Percentiles rank a stretch among this genome's conserved stretches.
phyloP scores from a whole-genome alignment of 768 basidiomycete genomes.

The Calocera viscosa region DNA sequence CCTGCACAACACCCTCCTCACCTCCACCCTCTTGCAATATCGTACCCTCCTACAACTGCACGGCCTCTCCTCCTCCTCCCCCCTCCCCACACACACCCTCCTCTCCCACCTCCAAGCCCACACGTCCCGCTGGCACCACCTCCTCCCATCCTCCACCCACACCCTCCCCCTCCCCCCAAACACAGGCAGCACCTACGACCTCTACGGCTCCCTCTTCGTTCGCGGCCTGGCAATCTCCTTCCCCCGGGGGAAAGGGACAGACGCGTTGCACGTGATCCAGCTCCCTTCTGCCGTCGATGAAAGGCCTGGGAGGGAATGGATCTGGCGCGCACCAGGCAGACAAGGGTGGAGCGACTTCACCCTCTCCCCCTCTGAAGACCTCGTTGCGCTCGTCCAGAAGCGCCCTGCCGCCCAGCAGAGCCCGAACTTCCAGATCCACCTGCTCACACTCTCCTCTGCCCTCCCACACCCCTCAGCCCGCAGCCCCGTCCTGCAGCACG shows the following conservation, averaged over 20 bases:
- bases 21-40: neutral
- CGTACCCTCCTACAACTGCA: neutral
- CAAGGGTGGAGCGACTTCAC: neutral
- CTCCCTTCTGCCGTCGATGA: neutral
- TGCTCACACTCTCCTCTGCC: neutral
- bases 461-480: neutral
- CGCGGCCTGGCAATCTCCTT: neutral
- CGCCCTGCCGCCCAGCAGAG: neutral
- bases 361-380: neutral
- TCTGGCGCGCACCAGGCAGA: neutral
- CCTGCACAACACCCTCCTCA: neutral
- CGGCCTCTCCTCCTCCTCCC: neutral
- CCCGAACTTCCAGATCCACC: neutral
- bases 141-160: neutral
- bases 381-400: neutral
- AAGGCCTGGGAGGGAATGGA: neutral
- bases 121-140: too few relatives aligned
- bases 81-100: too few relatives aligned
- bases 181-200: neutral
- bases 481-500: neutral
- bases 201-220: conserved; percentile 6
- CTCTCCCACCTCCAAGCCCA: too few relatives aligned
- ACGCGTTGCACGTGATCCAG: neutral
- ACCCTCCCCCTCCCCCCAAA: neutral
- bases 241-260: neutral